A percentile compares a stretch with the other conserved stretches of the same genome.
phyloP scores from a whole-genome alignment of 169 alveolate species.

The Plasmodium billcollinsi region DNA sequence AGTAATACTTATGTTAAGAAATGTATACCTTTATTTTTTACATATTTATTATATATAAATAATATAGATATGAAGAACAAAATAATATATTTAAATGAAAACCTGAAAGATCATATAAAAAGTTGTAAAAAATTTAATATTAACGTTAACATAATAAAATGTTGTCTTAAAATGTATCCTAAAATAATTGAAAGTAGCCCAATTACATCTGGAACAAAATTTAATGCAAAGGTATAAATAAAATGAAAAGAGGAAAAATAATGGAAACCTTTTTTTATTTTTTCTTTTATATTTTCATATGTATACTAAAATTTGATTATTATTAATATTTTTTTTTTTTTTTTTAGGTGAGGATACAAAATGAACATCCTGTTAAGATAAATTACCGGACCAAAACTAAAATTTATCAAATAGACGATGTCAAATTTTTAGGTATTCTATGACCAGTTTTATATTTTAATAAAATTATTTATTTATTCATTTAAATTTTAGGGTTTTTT shows the following conservation, averaged over 20 bases:
- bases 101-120: constrained; percentile 61
- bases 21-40: constrained; percentile 47
- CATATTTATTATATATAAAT: constrained; percentile 40
- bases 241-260: neutral
- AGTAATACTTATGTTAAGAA: constrained; percentile 23
- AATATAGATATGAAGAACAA: constrained; percentile 66
- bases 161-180: constrained; percentile 29
- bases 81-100: constrained; percentile 37
- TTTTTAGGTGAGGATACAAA: constrained; percentile 55
- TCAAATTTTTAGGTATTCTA: constrained; percentile 35
- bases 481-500: neutral
- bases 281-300: neutral
- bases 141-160: constrained; percentile 41
- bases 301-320: neutral
- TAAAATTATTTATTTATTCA: constrained; percentile 1
- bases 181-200: constrained; percentile 66
- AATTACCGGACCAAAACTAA: constrained; percentile 50
- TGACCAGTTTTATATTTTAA: neutral
- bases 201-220: constrained; percentile 28
- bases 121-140: constrained; percentile 35
- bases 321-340: neutral
- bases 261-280: neutral
- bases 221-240: constrained; percentile 44
- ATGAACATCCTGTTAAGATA: constrained; percentile 67
- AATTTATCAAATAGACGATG: constrained; percentile 56